Evolutionary conservation across 1,139 yeast species (phyloP).

Genomic region (Suhomyces ambrosiae): DNA sequence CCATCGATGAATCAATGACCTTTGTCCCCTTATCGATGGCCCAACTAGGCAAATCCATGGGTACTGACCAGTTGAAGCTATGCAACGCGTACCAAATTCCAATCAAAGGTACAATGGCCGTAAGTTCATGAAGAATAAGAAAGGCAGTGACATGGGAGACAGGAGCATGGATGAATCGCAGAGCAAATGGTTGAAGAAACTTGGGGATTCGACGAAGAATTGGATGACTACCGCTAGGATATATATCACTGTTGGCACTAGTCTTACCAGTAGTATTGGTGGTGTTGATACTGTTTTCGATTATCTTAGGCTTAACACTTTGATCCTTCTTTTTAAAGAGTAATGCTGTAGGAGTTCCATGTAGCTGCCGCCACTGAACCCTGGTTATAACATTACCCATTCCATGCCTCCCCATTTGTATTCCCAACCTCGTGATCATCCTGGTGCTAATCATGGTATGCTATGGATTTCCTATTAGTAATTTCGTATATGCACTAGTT

Average conservation of each 20-base stretch:
- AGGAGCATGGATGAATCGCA: slow-evolving; percentile 59
- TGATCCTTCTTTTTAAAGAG: neutral
- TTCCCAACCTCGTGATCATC: neutral
- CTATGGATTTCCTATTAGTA: too few relatives aligned
- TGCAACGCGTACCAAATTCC: slow-evolving; percentile 77
- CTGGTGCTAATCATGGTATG: too few relatives aligned
- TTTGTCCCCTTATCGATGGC: slow-evolving; percentile 62
- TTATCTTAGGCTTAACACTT: too few relatives aligned
- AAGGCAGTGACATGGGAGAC: slow-evolving; percentile 73
- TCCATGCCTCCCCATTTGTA: neutral
- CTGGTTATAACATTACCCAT: too few relatives aligned
- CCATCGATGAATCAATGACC: slow-evolving; percentile 52
- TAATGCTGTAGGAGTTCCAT: neutral
- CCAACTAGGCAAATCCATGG: slow-evolving; percentile 67
- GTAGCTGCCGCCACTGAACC: neutral
- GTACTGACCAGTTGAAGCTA: slow-evolving; percentile 42
- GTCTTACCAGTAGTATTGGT: neutral
- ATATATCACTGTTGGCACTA: neutral
- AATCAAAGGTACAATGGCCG: slow-evolving; percentile 80
- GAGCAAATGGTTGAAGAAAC: slow-evolving; percentile 52
- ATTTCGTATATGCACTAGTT: too few relatives aligned
- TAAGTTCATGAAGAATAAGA: slow-evolving; percentile 76
- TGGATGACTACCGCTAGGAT: slow-evolving; percentile 24
- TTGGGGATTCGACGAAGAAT: slow-evolving; percentile 47
- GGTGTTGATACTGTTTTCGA: neutral